phyloP scores from a whole-genome alignment of 441 rosid genomes.

The Erodium trifolium region DNA sequence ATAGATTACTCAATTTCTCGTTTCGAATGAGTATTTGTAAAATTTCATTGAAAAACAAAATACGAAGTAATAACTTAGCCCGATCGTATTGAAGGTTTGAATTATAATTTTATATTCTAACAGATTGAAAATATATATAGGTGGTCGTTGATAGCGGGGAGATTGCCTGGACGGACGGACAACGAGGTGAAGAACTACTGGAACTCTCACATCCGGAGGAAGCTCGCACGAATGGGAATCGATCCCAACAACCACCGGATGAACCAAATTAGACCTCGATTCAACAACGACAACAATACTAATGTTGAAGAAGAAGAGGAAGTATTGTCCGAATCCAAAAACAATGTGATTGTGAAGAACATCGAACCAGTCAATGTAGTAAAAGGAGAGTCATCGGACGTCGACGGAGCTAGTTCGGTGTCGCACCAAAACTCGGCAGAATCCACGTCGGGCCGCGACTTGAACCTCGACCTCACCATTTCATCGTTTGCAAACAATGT shows the following conservation, averaged over 20 bases:
- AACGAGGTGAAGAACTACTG: constrained; percentile 45
- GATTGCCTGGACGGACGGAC: constrained; percentile 41
- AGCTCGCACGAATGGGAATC: constrained; percentile 30
- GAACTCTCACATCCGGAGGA: constrained; percentile 34
- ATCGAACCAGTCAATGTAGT: not conserved
- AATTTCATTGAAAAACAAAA: too few relatives aligned
- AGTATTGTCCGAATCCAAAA: not conserved
- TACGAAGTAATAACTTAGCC: too few relatives aligned
- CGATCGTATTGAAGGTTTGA: too few relatives aligned
- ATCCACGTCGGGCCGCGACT: too few relatives aligned
- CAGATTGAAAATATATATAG: constrained; percentile 9
- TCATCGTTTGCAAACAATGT: too few relatives aligned
- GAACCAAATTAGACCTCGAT: constrained; percentile 22
- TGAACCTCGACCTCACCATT: too few relatives aligned
- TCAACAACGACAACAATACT: constrained; percentile 2
- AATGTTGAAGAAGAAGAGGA: not conserved
- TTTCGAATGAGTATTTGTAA: too few relatives aligned
- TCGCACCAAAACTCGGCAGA: constrained; percentile 1
- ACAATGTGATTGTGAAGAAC: not conserved
- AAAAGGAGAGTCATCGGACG: not conserved
- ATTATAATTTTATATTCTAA: too few relatives aligned
- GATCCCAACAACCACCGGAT: constrained; percentile 35
- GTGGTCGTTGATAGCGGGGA: constrained; percentile 43
- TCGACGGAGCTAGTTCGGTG: constrained; percentile 25
- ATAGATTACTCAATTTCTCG: too few relatives aligned